Base-by-base conservation (phyloP, 2,329 filamentous ascomycete species). In the Aspergillus brunneoviolaceus region DNA sequence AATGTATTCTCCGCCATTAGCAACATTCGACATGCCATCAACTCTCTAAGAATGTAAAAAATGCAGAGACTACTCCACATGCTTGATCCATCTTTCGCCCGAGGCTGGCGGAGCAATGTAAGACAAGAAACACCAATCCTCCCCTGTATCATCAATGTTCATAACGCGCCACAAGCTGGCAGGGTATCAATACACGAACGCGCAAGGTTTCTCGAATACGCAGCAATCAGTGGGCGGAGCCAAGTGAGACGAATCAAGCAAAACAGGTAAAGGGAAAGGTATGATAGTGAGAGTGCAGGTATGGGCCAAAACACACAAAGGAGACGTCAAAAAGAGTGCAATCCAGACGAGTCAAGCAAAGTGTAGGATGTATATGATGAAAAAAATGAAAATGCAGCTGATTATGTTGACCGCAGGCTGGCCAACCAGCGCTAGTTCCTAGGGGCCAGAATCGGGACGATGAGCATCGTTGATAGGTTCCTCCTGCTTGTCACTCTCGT, bases 101-200 rank as follows among this genome's bases (percentile, higher is more conserved):
- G 29, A 49, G 19, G 6, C 16, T 19, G 16, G 39, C 42, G 48
- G 27, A 29, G 48, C 47, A 55, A 29, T 29, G 48, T 27, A 25
- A 49, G 25, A 49, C 53, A 42, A 55, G 27, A 47, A 35, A 21
- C 14, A 49, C 53, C 42, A 47, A 49, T 21, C 52, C 42, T 53
- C 56, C 57, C 31, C 51, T 59, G 48, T 61, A 66, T 67, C 66
- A 59, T 68, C 56, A 65, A 63, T 51, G 50, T 56, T 67, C 66
- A 67, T 66, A 68, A 66, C 66, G 62, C 31, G 60, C 64, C 65
- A 67, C 62, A 42, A 58, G 35, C 60, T 59, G 62, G 62, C 64
- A 67, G 65, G 65, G 65, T 67, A 67, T 67, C 61, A 61, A 63
- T 57, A 60, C 55, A 51, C 58, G 63, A 64, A 65, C 49, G 53